Percentiles rank a stretch among this genome's conserved stretches.
These are phyloP conservation scores for Lichtheimia corymbifera DNA, from an alignment of 371 early-diverging fungal species.

Conservation along the genomic window DNA sequence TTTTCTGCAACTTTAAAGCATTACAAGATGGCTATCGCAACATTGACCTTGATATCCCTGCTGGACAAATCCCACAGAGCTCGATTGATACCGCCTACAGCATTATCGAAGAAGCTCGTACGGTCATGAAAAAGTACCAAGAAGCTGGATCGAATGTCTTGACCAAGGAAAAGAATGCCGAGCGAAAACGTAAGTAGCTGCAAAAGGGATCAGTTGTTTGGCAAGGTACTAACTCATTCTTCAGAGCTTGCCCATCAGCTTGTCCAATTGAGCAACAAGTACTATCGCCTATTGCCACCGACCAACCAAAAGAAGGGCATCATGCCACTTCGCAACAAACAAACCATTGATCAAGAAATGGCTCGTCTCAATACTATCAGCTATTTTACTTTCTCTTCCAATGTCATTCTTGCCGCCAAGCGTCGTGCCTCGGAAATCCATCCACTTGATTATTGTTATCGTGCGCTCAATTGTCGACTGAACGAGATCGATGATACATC, in stretches of 20 bases:
- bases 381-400: conserved; percentile 53
- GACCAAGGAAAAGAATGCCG: conserved; percentile 8
- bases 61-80: conserved; percentile 50
- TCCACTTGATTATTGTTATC: conserved; percentile 58
- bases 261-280: conserved; percentile 35
- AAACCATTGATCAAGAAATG: conserved; percentile 24
- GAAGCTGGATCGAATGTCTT: background rate
- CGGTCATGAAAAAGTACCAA: background rate
- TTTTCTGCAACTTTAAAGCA: conserved; percentile 48
- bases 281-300: conserved; percentile 39
- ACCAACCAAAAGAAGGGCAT: conserved; percentile 25
- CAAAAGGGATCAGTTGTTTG: too few relatives aligned
- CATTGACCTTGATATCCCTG: conserved; percentile 42
- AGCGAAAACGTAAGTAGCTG: conserved; percentile 13
- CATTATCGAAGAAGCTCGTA: conserved; percentile 30
- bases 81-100: conserved; percentile 38
- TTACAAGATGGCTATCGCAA: conserved; percentile 35
- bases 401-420: conserved; percentile 56
- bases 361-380: conserved; percentile 29
- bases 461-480: conserved; percentile 41
- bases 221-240: background rate
- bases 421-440: conserved; percentile 30
- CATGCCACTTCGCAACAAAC: conserved; percentile 19
- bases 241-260: conserved; percentile 25
- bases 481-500: conserved; percentile 16